Evolutionary conservation across 768 basidiomycete species (phyloP), one percentile per base, ranked within the genome.

Genomic region (Porphyrellus cyaneotinctus): DNA sequence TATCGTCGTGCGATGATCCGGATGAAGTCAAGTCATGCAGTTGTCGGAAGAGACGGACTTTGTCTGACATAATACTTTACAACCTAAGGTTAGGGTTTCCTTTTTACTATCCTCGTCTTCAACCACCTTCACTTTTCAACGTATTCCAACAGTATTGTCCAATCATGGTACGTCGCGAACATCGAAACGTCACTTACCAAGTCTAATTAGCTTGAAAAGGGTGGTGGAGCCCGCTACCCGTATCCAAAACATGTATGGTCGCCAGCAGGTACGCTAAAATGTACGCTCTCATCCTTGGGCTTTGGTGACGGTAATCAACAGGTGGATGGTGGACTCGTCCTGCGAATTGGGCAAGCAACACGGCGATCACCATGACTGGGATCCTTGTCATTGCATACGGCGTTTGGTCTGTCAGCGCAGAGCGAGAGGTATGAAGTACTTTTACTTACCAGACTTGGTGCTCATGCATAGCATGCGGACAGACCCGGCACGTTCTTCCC

Each of bases 251-350:
- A 88, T 65, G 94, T 97, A 50, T 97, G 92, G 91, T 87, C 92
- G 22, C 94, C 95, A 65, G 79, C 93, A 59, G 91, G 91, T 91
- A 48, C 56, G 71, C 72, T 18, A 20, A 23, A 36, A 14, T 33
- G 8, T 14, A 22, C 6, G 13, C 17, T 10, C 23, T 30, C 24
- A 12, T 4, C 17, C 17, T 15, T 2, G 0, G n/a, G 22, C 17
- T 7, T 24, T 38, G 23, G 15, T 51, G 43, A 59, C 41, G 31
- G 17, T 4, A 11, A 41, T 46, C 30, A 15, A 47, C 59, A 92
- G 92, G 94, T 74, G 94, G 94, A 63, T 97, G 94, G 94, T 97
- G 94, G 94, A 82, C 84, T 32, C 82, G 91, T 18, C 94, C 94
- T 8, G 75, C 82, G 22, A 95, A 94, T 74, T 97, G 94, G 94